Evolutionary conservation across 2,329 filamentous ascomycete genomes (phyloP), one percentile per base, ranked within the genome.

Genomic region (Aspergillus spinulosporus): DNA sequence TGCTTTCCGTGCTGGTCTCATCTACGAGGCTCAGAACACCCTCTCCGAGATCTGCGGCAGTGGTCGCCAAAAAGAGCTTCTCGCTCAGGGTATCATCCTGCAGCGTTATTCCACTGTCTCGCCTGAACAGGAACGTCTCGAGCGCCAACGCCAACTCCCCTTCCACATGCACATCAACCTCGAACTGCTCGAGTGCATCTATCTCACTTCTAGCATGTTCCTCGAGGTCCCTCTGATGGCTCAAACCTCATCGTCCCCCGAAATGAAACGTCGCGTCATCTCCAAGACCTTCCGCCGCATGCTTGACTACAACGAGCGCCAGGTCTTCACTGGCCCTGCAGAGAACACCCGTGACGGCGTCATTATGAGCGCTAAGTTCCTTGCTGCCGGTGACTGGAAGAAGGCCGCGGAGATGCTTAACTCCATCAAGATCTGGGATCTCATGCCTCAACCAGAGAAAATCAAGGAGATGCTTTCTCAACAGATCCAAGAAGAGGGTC

Each of bases 141-240:
- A 99, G 81, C 90, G 94, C 74, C 93, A 97, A 79, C 88, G 94
- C 68, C 94, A 99, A 79, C 84, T 99, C 65, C 94, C 94, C 37
- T 99, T 99, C 87, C 94, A 99, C 82, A 97, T 99, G 92, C 94
- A 99, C 84, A 99, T 99, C 82, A 99, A 99, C 82, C 84, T 99
- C 51, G 94, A 99, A 76, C 85, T 99, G 54, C 85, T 99, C 39
- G 94, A 99, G 80, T 97, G 94, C 71, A 93, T 97, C 60, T 99
- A 99, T 80, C 84, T 99, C 58, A 97, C 94, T 49, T 97, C 93
- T 82, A 97, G 92, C 78, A 99, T 99, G 94, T 88, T 99, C 64
- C 85, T 99, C 56, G 94, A 99, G 80, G 97, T 99, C 61, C 94
- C 94, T 59, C 87, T 97, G 46, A 87, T 99, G 66, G 95, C 94